These are phyloP conservation scores for Colletotrichum theobromicola DNA, from an alignment of 2,329 filamentous ascomycete genomes.

Conservation along the genomic window DNA sequence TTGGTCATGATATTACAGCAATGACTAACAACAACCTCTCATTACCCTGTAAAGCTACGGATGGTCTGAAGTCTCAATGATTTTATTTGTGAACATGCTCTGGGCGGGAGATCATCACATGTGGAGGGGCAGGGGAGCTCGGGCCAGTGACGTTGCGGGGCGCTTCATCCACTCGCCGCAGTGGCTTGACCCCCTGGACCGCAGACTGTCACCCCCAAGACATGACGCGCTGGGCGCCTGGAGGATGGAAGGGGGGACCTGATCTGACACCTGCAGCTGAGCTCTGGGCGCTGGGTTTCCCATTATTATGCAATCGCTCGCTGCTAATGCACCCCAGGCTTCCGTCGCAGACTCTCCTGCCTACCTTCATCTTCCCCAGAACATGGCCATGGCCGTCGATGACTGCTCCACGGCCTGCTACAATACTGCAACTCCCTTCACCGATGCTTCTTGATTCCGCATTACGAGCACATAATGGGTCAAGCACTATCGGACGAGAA, in stretches of 20 bases:
- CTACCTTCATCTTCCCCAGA: neutral
- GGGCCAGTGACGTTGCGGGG: conserved; percentile 13
- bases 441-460: neutral
- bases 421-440: neutral
- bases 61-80: neutral
- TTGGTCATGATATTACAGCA: neutral
- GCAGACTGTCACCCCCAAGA: neutral
- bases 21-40: neutral
- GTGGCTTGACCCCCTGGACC: neutral
- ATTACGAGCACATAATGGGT: conserved; percentile 47
- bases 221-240: neutral
- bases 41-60: neutral
- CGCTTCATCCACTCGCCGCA: neutral
- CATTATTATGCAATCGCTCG: conserved; percentile 3
- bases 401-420: neutral
- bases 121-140: conserved; percentile 12
- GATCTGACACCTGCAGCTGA: conserved; percentile 3
- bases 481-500: conserved; percentile 55
- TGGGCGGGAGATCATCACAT: neutral
- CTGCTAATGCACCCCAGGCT: neutral
- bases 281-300: neutral
- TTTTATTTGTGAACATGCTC: neutral
- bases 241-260: neutral
- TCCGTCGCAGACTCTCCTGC: neutral
- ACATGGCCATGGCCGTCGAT: neutral